phyloP scores from a whole-genome alignment of 129 eudicot species.

The Smallanthus sonchifolius region DNA sequence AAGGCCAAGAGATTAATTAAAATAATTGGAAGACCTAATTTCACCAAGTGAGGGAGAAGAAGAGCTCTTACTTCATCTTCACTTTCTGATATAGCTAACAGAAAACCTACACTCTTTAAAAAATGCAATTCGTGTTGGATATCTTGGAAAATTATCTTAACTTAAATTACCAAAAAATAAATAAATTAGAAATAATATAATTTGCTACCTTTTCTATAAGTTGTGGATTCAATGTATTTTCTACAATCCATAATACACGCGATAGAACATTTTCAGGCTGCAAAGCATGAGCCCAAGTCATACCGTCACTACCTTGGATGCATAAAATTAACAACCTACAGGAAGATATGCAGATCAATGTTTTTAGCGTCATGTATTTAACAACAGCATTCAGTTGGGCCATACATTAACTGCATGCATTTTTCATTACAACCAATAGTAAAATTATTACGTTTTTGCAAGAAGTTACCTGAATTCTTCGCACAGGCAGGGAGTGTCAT shows the following conservation, averaged over 20 bases:
- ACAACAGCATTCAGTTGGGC: neutral
- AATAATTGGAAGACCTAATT: slow-evolving; percentile 67
- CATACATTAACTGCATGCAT: neutral
- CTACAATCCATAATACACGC: slow-evolving; percentile 82
- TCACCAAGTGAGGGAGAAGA: slow-evolving; percentile 60
- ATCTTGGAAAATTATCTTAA: neutral
- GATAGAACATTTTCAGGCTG: slow-evolving; percentile 57
- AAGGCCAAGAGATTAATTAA: slow-evolving; percentile 60
- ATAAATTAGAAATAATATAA: neutral
- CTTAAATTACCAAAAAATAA: neutral
- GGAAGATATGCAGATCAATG: slow-evolving; percentile 4
- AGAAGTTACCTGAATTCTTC: slow-evolving; percentile 68
- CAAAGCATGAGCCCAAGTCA: slow-evolving; percentile 65
- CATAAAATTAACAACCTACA: slow-evolving; percentile 74
- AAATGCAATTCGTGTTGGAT: slow-evolving; percentile 4
- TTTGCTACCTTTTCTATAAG: slow-evolving; percentile 73
- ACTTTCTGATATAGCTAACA: slow-evolving; percentile 65
- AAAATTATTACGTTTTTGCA: neutral
- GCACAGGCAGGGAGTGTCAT: slow-evolving; percentile 79
- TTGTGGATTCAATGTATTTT: slow-evolving; percentile 73
- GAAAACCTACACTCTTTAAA: slow-evolving; percentile 63
- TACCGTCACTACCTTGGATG: slow-evolving; percentile 66
- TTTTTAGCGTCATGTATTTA: neutral
- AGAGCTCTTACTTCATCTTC: slow-evolving; percentile 46
- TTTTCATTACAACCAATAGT: neutral